These are phyloP conservation scores for Scleroderma citrinum DNA, from an alignment of 768 basidiomycete genomes.

Conservation along the genomic window DNA sequence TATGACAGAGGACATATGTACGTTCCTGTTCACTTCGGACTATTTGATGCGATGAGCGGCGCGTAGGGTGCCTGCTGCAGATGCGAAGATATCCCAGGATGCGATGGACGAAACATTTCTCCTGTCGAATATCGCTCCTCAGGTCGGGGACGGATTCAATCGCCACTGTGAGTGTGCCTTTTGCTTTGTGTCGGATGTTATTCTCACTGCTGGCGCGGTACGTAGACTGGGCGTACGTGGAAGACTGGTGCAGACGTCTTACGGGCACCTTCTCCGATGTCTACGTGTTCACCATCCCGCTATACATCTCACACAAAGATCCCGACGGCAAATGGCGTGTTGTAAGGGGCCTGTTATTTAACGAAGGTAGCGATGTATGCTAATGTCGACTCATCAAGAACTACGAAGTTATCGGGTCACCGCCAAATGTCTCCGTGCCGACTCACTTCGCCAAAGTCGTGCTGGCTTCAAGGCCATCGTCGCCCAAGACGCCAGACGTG, in stretches of 20 bases:
- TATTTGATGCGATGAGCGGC: background rate
- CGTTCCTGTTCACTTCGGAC: slow-evolving; percentile 22
- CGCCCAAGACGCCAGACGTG: slow-evolving; percentile 62
- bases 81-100: slow-evolving; percentile 84
- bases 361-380: background rate
- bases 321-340: slow-evolving; percentile 94
- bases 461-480: slow-evolving; percentile 67
- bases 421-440: slow-evolving; percentile 87
- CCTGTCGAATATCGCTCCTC: slow-evolving; percentile 93
- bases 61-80: slow-evolving; percentile 89
- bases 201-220: background rate
- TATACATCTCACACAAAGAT: slow-evolving; percentile 87
- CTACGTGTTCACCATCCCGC: slow-evolving; percentile 93
- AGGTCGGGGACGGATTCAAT: slow-evolving; percentile 97
- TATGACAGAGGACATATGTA: slow-evolving; percentile 98
- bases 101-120: slow-evolving; percentile 98
- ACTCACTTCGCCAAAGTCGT: slow-evolving; percentile 99
- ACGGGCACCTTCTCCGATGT: slow-evolving; percentile 89
- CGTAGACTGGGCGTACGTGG: slow-evolving; percentile 92
- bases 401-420: slow-evolving; percentile 91
- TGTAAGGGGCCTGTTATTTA: slow-evolving; percentile 43
- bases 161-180: slow-evolving; percentile 68
- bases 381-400: slow-evolving; percentile 40
- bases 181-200: background rate
- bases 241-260: slow-evolving; percentile 90